Evolutionary conservation across 2,329 filamentous ascomycete species (phyloP).

Genomic region (Pyricularia grisea): DNA sequence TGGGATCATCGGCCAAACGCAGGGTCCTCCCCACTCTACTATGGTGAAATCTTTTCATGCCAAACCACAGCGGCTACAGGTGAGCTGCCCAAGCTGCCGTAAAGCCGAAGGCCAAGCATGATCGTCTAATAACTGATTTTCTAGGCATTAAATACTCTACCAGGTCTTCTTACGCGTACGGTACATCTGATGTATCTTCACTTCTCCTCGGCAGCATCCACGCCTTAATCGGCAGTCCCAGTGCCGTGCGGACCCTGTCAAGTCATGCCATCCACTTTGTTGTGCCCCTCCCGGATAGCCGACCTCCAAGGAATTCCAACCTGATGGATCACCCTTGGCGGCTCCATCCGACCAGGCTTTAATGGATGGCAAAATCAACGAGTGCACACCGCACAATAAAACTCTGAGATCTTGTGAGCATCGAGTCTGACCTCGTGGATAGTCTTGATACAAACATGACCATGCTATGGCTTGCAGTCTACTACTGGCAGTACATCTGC

Average conservation of each 20-base stretch:
- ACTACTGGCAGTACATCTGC: not conserved
- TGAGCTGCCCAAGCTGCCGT: not conserved
- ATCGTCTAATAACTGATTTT: not conserved
- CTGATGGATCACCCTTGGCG: not conserved
- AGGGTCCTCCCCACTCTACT: not conserved
- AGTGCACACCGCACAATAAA: not conserved
- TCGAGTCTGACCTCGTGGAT: not conserved
- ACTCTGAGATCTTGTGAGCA: not conserved
- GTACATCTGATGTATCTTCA: not conserved
- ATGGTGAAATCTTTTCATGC: not conserved
- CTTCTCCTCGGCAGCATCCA: not conserved
- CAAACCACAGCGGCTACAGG: not conserved
- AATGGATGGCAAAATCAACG: not conserved
- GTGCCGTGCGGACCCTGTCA: not conserved
- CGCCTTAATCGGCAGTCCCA: not conserved
- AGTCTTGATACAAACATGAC: not conserved
- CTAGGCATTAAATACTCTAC: not conserved
- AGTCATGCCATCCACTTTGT: not conserved
- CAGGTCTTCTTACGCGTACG: no score
- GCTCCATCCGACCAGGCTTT: not conserved
- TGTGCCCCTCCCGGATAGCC: not conserved
- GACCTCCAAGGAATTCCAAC: not conserved
- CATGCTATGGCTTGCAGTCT: not conserved
- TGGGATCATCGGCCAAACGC: not conserved
- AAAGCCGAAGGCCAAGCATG: not conserved